Conservation (phyloP, 2,329 filamentous ascomycete genomes). For the Colletotrichum orbiculare region DNA sequence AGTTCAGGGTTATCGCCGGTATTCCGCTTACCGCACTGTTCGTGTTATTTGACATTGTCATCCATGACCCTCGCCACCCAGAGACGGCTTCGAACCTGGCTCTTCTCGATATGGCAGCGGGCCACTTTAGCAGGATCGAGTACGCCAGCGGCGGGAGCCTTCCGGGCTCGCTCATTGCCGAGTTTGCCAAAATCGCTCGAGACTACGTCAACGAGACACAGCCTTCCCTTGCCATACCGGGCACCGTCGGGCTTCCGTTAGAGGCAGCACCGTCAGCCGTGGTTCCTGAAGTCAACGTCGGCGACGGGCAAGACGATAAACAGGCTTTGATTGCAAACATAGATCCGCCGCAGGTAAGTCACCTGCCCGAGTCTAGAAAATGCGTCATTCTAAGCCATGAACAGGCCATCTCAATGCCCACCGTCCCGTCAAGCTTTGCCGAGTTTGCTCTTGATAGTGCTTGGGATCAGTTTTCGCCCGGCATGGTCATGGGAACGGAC, state of each 20-base stretch:
- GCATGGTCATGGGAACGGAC: conserved; percentile 38
- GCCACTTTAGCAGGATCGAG: conserved; percentile 56
- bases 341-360: no score
- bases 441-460: conserved; percentile 36
- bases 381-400: neutral
- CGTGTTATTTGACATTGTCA: conserved; percentile 54
- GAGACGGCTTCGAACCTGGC: conserved; percentile 50
- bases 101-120: conserved; percentile 53
- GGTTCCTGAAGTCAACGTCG: neutral
- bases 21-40: conserved; percentile 52
- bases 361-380: no score
- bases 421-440: conserved; percentile 22
- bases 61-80: conserved; percentile 48
- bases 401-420: neutral
- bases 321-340: no score
- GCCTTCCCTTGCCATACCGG: neutral
- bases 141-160: conserved; percentile 50
- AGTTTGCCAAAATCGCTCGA: conserved; percentile 54
- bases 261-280: neutral
- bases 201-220: conserved; percentile 49
- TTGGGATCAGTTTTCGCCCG: conserved; percentile 5
- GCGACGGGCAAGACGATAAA: no score
- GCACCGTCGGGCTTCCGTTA: neutral
- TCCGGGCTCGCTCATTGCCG: conserved; percentile 49
- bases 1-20: conserved; percentile 45